Base-by-base conservation (phyloP, 2,329 filamentous ascomycete genomes). In the Aspergillus sp. region DNA sequence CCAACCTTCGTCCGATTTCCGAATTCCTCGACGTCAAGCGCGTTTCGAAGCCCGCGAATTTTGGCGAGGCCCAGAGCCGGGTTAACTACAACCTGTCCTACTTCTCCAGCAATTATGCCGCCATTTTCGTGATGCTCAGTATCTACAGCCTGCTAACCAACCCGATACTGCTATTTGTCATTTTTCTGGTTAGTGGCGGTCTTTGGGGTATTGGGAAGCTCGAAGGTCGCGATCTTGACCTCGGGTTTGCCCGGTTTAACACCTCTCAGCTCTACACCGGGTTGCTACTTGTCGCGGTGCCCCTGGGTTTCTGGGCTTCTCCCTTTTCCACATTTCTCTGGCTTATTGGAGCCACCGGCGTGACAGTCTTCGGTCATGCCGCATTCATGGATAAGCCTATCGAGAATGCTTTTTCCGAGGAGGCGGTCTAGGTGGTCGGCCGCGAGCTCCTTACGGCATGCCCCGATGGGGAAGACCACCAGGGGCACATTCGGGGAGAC, bases 341-440 rank as follows among this genome's bases (percentile, higher is more conserved):
- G 95, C 85, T 99, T 74, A 91, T 98, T 73, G 95, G 95, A 75
- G 95, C 95, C 69, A 93, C 90, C 68, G 93, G 91, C 75, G 91
- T 97, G 75, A 90, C 88, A 74, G 96, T 98, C 67, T 82, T 98
- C 66, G 95, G 95, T 78, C 95, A 99, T 80, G 95, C 95, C 68
- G 85, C 92, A 63, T 86, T 98, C 75, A 88, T 98, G 89, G 93
- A 98, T 77, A 97, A 96, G 86, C 93, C 93, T 59, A 96, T 98
- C 83, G 95, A 98, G 88, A 93, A 96, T 93, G 93, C 93, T 97
- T 99, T 99, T 97, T 97, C 93, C 85, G 95, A 96, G 93, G 95
- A 99, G 93, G 93, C 95, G 93, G 95, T 99, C 90, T 99, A 98
- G 88, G 85, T 96, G 93, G 93, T 98, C 95, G 93, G 91, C 93